Base-by-base conservation (phyloP, 1,139 yeast species). In the Arxiozyma bovina region DNA sequence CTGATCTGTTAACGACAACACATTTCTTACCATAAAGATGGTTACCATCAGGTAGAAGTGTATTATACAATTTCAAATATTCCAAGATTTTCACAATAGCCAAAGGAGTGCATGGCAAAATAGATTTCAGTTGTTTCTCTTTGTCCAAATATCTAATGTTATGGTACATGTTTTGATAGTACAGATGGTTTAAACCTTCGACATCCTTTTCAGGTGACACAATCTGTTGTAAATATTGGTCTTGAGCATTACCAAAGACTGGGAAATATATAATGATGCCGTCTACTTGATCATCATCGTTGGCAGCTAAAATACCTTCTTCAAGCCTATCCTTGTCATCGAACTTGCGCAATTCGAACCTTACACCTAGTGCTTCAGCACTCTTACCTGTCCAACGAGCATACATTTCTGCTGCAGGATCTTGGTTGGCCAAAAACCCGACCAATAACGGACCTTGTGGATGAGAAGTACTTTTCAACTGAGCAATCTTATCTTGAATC, bases 181-280 rank as follows among this genome's bases (percentile, higher is more conserved):
- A 93, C 64, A 87, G 74, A 72, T 89, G 93, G 67, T 93, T 89
- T 63, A 93, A 76, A 1, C 99, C 99, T 72, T 93, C 99, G 25
- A 94, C 98, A 65, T 93, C 99, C 70, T 93, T 93, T 59, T 88
- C 91, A 40, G 85, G 63, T 6, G 72, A 75, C 15, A 93, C 90
- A 58, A 90, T 85, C 72, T 93, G 98, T 72, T 93, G 98, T 55
- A 93, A 73, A 69, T 94, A 93, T 70, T 87, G 96, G 69, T 93
- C 99, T 72, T 93, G 99, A 58, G 87, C 81, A 67, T 88, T 89
- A 2, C 96, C 96, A 72, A 89, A 93, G 3, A 93, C 98, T 0
- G 99, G 99, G 79, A 91, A 93, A 71, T 93, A 93, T n/a, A 93
- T 93, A 90, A 93, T 90, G 61, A 93, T 93, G 34, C 99, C 99